Evolutionary conservation across 805 yeast genomes (phyloP), one percentile per base, ranked within the genome.

Genomic region (Saturnispora diversa): DNA sequence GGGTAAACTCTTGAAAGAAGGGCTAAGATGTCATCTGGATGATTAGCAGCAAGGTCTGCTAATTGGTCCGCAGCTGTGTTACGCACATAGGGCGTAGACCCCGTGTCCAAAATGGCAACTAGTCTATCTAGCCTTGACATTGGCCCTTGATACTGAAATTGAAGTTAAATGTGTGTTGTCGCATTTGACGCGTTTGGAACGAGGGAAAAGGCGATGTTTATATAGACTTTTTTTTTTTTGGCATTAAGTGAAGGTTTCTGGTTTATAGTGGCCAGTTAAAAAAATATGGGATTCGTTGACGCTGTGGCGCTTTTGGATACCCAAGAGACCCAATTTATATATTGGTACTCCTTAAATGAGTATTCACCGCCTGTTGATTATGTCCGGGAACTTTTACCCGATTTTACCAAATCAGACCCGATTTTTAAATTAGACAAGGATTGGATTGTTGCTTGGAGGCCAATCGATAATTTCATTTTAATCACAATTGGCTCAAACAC

Each of bases 31-130:
- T 92, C 97, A 54, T 90, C 97, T 0, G 97, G 96, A 54, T 92
- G 97, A 31, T 83, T 82, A 58, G 83, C 83, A 21, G 96, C 97
- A 28, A 94, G 70, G 50, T 90, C 97, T 5, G 95, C 85, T 49
- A 92, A 69, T 63, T 92, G 99, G 54, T 90, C 96, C 2, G 97
- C 97, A 1, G 98, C 99, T 8, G 96, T 85, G 55, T 85, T 86
- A 49, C 97, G 74, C 32, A 92, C 92, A 57, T 86, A 83, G 29
- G 84, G 84, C 5, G 97, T 86, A 10, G 96, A 85, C 9, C 98
- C 98, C 1, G 97, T 85, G 62, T 94, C 98, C 49, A 92, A 66
- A 31, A 75, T 50, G 9, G 56, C 54, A 25, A 60, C 66, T 39
- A 62, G 53, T 31, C 66, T 47, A 32, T 62, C 66, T 35, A 62